These are phyloP conservation scores for Gossypium stocksii DNA, from an alignment of 345 rosid species.

Conservation along the genomic window DNA sequence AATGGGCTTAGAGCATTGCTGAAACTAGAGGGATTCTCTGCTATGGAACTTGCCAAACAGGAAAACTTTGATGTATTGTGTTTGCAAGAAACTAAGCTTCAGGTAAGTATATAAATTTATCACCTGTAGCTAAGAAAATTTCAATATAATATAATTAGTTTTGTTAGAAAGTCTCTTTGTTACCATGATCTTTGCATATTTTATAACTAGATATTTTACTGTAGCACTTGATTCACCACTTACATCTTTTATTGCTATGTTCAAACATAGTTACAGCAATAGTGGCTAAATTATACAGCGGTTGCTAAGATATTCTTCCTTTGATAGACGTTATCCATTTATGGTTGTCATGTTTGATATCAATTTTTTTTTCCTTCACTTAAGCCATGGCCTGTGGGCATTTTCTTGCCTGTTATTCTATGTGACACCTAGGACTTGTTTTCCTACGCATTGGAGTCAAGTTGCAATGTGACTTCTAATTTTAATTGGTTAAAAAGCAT, in stretches of 20 bases:
- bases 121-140: not conserved
- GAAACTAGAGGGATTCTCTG: constrained; percentile 69
- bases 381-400: not conserved
- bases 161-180: not conserved
- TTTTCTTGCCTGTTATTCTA: not conserved
- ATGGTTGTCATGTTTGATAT: not conserved
- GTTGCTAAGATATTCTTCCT: not conserved
- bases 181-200: not conserved
- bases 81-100: constrained; percentile 92
- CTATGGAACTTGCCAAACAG: constrained; percentile 71
- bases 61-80: constrained; percentile 83
- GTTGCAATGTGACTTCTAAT: not conserved
- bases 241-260: not conserved
- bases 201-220: not conserved
- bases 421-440: not conserved
- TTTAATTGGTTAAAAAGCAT: not conserved
- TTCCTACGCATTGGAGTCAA: not conserved
- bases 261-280: not conserved
- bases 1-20: constrained; percentile 83
- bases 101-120: constrained; percentile 40
- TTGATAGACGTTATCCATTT: not conserved
- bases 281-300: not conserved
- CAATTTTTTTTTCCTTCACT: not conserved
- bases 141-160: not conserved
- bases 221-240: not conserved